These are phyloP conservation scores for Diplotaxis tenuifolia DNA, from an alignment of 345 rosid genomes.

Conservation along the genomic window DNA sequence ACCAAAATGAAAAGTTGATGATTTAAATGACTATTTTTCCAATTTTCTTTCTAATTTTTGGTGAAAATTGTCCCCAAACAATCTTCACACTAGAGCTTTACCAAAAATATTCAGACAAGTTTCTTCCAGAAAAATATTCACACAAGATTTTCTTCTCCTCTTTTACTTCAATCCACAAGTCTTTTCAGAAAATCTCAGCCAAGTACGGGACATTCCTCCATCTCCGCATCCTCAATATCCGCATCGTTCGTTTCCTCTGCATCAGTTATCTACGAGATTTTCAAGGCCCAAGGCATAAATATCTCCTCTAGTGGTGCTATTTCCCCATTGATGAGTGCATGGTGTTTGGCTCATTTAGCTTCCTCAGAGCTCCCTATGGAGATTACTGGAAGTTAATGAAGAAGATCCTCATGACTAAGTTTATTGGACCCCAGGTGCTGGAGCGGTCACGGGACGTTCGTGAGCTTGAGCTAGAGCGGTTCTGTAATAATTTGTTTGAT, in stretches of 20 bases:
- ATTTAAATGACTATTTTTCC: too few relatives aligned
- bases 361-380: constrained; percentile 3
- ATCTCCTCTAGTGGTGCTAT: not conserved
- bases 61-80: too few relatives aligned
- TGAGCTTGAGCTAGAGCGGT: constrained; percentile 3
- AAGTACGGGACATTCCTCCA: constrained; percentile 14
- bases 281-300: not conserved
- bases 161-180: not conserved
- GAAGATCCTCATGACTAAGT: constrained; percentile 18
- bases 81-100: too few relatives aligned
- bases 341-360: not conserved
- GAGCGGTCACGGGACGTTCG: constrained; percentile 15
- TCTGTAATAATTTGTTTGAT: not conserved
- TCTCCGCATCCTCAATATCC: constrained; percentile 10
- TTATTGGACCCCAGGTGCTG: constrained; percentile 20
- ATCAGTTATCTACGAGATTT: not conserved
- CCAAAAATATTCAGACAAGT: too few relatives aligned
- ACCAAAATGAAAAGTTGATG: too few relatives aligned
- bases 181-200: not conserved
- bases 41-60: not conserved
- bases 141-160: not conserved
- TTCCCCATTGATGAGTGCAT: not conserved
- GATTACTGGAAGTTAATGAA: constrained; percentile 23
- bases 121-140: not conserved
- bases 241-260: constrained; percentile 14